Percentiles rank a stretch among this genome's conserved stretches.
Conservation (phyloP, 106 monocot genomes). For the Vanilla planifolia region DNA sequence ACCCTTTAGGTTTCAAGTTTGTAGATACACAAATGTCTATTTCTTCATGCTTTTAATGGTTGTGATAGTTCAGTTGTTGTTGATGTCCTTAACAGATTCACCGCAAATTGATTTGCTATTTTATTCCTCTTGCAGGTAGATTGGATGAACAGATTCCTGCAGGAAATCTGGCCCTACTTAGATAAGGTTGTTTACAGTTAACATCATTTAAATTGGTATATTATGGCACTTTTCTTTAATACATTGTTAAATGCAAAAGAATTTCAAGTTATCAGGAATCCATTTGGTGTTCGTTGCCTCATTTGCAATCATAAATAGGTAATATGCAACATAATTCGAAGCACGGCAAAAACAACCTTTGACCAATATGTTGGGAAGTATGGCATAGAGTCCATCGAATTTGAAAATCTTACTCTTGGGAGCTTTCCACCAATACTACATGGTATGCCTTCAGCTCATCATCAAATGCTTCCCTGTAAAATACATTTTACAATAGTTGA, state of each 20-base stretch:
- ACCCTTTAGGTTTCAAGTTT: background rate
- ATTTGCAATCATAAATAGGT: slow-evolving; percentile 28
- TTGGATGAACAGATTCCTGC: slow-evolving; percentile 68
- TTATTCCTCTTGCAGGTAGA: slow-evolving; percentile 62
- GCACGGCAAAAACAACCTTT: slow-evolving; percentile 59
- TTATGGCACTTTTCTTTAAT: background rate
- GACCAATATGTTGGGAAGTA: slow-evolving; percentile 75
- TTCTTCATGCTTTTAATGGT: background rate
- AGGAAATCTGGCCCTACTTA: slow-evolving; percentile 77
- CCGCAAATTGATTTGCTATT: background rate
- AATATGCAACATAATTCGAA: slow-evolving; percentile 52
- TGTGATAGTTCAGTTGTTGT: background rate
- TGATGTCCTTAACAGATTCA: too few species aligned
- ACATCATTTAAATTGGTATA: background rate
- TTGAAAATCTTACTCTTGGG: slow-evolving; percentile 63
- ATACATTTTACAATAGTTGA: background rate
- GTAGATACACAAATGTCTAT: background rate
- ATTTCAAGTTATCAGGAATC: too few species aligned
- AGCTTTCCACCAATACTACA: slow-evolving; percentile 65
- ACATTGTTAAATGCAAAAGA: background rate
- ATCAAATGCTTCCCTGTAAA: background rate
- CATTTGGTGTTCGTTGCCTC: background rate
- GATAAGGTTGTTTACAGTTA: slow-evolving; percentile 46
- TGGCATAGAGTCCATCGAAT: slow-evolving; percentile 59
- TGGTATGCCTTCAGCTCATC: slow-evolving; percentile 28